Percentiles rank a stretch among this genome's conserved stretches.
Conservation (phyloP, 352 stramenopile genomes). For the Peronospora farinosa region DNA sequence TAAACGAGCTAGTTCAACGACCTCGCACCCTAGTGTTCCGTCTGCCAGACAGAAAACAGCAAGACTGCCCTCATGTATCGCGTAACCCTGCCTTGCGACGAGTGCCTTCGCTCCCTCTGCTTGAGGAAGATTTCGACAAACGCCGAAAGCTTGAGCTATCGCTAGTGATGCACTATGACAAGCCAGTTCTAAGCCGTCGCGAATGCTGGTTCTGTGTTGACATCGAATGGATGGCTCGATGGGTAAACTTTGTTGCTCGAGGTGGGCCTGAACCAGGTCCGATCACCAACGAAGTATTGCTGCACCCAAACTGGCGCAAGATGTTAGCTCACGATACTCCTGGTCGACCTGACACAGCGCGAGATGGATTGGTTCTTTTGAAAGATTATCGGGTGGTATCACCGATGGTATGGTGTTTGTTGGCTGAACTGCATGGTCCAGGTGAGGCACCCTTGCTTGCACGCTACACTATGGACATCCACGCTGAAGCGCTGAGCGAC, state of each 20-base stretch:
- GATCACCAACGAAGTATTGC: constrained; percentile 60
- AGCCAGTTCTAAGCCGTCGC: constrained; percentile 37
- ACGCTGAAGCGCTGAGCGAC: constrained; percentile 36
- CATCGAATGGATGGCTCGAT: constrained; percentile 55
- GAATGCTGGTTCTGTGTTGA: constrained; percentile 78
- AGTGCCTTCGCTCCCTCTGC: constrained; percentile 12
- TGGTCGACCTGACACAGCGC: constrained; percentile 40
- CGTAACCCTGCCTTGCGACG: constrained; percentile 7
- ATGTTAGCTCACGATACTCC: constrained; percentile 25
- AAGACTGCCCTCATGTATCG: neutral
- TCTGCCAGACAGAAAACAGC: constrained; percentile 20
- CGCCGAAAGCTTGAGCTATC: constrained; percentile 60
- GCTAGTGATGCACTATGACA: constrained; percentile 61
- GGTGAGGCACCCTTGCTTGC: constrained; percentile 43
- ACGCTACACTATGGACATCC: constrained; percentile 44
- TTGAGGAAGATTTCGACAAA: constrained; percentile 43
- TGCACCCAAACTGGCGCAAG: constrained; percentile 30
- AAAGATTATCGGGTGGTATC: constrained; percentile 65
- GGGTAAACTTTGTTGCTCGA: constrained; percentile 50
- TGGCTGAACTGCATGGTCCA: constrained; percentile 53
- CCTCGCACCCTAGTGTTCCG: constrained; percentile 47
- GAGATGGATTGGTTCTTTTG: constrained; percentile 36
- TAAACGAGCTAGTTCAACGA: constrained; percentile 34
- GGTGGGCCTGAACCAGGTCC: constrained; percentile 45
- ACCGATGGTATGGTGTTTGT: constrained; percentile 71